A percentile compares a stretch with the other conserved stretches of the same genome.
Evolutionary conservation across 148 eudicot genomes (phyloP).

Genomic region (Camellia granthamiana): DNA sequence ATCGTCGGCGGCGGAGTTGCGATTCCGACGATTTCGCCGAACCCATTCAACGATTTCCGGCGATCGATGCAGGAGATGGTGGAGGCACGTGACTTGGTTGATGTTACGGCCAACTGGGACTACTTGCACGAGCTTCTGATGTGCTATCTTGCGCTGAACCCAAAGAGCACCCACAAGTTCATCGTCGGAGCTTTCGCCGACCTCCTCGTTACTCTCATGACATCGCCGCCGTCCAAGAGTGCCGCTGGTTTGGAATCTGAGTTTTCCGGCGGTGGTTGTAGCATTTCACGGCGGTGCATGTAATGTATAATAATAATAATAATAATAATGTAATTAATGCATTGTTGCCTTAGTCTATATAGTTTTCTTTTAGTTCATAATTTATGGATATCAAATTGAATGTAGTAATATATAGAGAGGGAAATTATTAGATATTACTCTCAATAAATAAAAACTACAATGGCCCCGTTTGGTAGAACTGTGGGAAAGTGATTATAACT

Average conservation of each 20-base stretch:
- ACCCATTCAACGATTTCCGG: slow-evolving; percentile 80
- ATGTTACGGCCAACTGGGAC: slow-evolving; percentile 54
- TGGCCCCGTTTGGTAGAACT: too few species aligned
- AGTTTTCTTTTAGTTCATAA: too few species aligned
- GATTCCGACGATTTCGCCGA: slow-evolving; percentile 77
- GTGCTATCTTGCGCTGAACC: slow-evolving; percentile 68
- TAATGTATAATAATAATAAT: background rate
- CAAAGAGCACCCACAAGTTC: slow-evolving; percentile 74
- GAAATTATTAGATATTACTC: too few species aligned
- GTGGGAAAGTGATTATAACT: too few species aligned
- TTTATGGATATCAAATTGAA: too few species aligned
- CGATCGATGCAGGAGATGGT: slow-evolving; percentile 96
- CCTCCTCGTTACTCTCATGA: slow-evolving; percentile 62
- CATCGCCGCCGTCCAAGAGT: slow-evolving; percentile 13
- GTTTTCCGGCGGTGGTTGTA: slow-evolving; percentile 9
- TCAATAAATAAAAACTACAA: too few species aligned
- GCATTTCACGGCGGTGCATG: slow-evolving; percentile 10
- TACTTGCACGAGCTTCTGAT: slow-evolving; percentile 68
- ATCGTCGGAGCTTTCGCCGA: slow-evolving; percentile 88
- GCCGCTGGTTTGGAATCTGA: slow-evolving; percentile 9
- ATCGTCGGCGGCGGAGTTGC: slow-evolving; percentile 42
- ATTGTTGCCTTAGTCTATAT: background rate
- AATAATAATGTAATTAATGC: background rate
- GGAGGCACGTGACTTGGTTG: slow-evolving; percentile 65
- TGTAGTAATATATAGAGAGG: too few species aligned